Evolutionary conservation across 1,284 basidiomycete species (phyloP).

Genomic region (Cryptococcus sp.): DNA sequence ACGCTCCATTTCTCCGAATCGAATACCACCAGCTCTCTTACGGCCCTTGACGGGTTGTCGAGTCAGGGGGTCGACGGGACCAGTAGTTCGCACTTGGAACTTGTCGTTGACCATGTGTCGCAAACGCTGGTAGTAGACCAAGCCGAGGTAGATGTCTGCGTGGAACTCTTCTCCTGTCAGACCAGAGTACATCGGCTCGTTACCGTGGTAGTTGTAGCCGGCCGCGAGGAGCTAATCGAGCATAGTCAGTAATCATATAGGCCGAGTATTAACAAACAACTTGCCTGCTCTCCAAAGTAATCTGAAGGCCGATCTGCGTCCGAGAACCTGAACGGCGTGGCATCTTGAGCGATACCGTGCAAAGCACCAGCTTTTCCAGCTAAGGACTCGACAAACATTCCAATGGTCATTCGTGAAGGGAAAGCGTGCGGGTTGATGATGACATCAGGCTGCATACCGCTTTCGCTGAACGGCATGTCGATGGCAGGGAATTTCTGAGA

Average conservation of each 20-base stretch:
- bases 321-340: constrained; percentile 95
- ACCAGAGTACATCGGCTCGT: constrained; percentile 99
- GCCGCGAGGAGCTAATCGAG: constrained; percentile 66
- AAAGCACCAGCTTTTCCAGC: constrained; percentile 98
- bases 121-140: constrained; percentile 97
- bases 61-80: constrained; percentile 92
- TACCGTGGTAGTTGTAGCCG: constrained; percentile 98
- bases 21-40: constrained; percentile 97
- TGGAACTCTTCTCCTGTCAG: constrained; percentile 98
- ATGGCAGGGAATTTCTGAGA: constrained; percentile 98
- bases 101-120: constrained; percentile 99
- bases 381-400: constrained; percentile 99
- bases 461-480: constrained; percentile 99
- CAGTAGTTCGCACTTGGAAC: constrained; percentile 98
- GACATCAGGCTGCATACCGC: constrained; percentile 97
- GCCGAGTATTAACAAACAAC: background rate
- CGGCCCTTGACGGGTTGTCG: constrained; percentile 98
- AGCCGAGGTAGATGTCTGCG: constrained; percentile 97
- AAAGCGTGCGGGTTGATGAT: constrained; percentile 99
- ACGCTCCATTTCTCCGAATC: constrained; percentile 99
- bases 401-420: constrained; percentile 99
- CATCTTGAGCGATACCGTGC: constrained; percentile 97
- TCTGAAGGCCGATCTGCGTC: constrained; percentile 94
- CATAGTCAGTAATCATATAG: background rate
- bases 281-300: constrained; percentile 90